phyloP scores from a whole-genome alignment of 768 basidiomycete genomes.

The Kwoniella mangroviensis region DNA sequence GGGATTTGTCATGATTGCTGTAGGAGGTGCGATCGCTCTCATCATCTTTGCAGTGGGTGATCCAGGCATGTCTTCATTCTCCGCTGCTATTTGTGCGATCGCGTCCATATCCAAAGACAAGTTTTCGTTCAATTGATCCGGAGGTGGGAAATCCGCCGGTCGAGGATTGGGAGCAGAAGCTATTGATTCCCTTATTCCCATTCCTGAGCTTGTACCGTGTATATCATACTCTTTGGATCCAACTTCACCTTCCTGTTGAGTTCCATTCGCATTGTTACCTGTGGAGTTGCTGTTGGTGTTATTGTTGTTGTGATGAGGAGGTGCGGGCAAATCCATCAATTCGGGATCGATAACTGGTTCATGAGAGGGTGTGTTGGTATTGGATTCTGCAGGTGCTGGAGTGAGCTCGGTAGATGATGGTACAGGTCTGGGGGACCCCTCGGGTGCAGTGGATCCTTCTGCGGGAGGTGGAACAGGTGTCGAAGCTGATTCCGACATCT shows the following conservation, averaged over 20 bases:
- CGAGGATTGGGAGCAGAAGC: slow-evolving; percentile 47
- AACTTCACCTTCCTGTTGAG: neutral
- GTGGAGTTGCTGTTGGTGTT: slow-evolving; percentile 3
- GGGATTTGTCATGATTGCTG: slow-evolving; percentile 38
- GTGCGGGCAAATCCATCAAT: slow-evolving; percentile 38
- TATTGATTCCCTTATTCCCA: slow-evolving; percentile 47
- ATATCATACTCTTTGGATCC: neutral
- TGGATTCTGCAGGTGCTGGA: slow-evolving; percentile 6
- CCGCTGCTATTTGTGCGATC: slow-evolving; percentile 28
- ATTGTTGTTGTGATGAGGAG: slow-evolving; percentile 27
- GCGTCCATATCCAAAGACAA: slow-evolving; percentile 35
- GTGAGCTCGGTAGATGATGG: slow-evolving; percentile 13
- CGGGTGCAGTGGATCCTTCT: slow-evolving; percentile 1
- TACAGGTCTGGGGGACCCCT: slow-evolving; percentile 1
- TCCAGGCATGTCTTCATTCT: slow-evolving; percentile 41
- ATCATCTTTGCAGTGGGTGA: slow-evolving; percentile 49
- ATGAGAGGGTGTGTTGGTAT: slow-evolving; percentile 1
- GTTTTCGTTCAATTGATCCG: slow-evolving; percentile 28
- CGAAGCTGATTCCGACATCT: slow-evolving; percentile 13
- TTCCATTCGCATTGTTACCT: slow-evolving; percentile 1
- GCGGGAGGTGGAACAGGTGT: slow-evolving; percentile 5
- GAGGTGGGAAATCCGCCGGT: slow-evolving; percentile 40
- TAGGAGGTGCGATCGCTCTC: slow-evolving; percentile 46
- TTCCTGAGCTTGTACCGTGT: neutral
- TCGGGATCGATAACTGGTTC: slow-evolving; percentile 47